Percentiles rank a stretch among this genome's conserved stretches.
These are phyloP conservation scores for Plantago coronopus DNA, from an alignment of 305 asterid genomes.

Conservation along the genomic window DNA sequence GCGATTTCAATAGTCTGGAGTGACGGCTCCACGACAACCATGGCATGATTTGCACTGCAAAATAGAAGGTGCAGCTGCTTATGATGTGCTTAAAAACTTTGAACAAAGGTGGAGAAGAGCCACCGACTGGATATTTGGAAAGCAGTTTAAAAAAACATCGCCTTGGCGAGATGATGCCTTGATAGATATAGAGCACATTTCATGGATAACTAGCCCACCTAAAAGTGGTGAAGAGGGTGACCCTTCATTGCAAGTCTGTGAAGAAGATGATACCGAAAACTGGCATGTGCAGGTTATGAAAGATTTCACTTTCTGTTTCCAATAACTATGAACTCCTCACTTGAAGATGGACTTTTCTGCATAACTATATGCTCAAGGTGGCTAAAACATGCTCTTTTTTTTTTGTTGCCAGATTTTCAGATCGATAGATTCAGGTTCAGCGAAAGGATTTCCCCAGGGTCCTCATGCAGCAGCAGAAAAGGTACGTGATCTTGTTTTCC, in stretches of 20 bases:
- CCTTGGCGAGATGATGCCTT: conserved; percentile 84
- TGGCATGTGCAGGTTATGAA: conserved; percentile 86
- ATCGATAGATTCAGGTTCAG: conserved; percentile 90
- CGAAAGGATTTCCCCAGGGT: conserved; percentile 82
- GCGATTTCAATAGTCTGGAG: conserved; percentile 53
- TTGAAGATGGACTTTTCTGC: background rate
- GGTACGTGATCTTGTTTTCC: no score
- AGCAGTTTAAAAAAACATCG: conserved; percentile 51
- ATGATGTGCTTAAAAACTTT: conserved; percentile 83
- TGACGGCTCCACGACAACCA: conserved; percentile 80
- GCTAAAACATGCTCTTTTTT: conserved; percentile 17
- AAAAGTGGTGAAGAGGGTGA: conserved; percentile 47
- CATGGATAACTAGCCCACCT: conserved; percentile 72
- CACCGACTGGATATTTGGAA: conserved; percentile 67
- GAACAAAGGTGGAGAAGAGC: conserved; percentile 93
- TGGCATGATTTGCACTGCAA: conserved; percentile 95
- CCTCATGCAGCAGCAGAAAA: conserved; percentile 46
- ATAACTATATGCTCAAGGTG: background rate
- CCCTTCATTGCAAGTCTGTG: conserved; percentile 50
- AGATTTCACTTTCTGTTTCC: no score
- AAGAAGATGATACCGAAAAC: conserved; percentile 65
- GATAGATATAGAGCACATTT: conserved; percentile 66
- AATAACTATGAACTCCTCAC: no score
- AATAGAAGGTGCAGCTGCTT: conserved; percentile 93
- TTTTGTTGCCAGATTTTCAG: conserved; percentile 58